These are phyloP conservation scores for Exobasidium cylindrosporum DNA, from an alignment of 1,284 basidiomycete genomes.

Conservation along the genomic window DNA sequence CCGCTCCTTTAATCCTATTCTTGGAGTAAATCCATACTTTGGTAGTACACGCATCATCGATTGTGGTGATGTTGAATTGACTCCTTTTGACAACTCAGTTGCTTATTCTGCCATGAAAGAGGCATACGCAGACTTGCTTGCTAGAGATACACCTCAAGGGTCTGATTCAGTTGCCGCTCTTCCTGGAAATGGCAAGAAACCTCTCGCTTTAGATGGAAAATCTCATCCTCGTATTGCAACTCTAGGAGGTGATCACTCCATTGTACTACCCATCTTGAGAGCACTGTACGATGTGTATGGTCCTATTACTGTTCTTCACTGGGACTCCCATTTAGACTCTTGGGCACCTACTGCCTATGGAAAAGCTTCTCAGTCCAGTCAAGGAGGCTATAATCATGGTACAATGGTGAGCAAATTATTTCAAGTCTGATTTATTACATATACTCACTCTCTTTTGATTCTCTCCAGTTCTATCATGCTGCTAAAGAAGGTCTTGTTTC, in stretches of 20 bases:
- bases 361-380: neutral
- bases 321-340: slow-evolving; percentile 72
- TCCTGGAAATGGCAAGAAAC: no score
- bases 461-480: slow-evolving; percentile 63
- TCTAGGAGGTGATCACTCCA: slow-evolving; percentile 76
- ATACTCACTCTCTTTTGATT: no score
- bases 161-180: no score
- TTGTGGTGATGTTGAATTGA: slow-evolving; percentile 73
- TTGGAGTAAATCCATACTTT: slow-evolving; percentile 67
- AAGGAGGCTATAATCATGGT: slow-evolving; percentile 43
- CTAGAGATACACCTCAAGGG: no score
- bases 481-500: slow-evolving; percentile 69
- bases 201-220: no score
- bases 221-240: slow-evolving; percentile 62
- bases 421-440: no score
- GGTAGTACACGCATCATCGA: slow-evolving; percentile 63
- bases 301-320: slow-evolving; percentile 68
- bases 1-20: slow-evolving; percentile 72
- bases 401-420: no score
- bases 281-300: slow-evolving; percentile 71
- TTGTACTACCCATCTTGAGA: slow-evolving; percentile 70
- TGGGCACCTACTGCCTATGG: slow-evolving; percentile 58
- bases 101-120: slow-evolving; percentile 74
- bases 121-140: slow-evolving; percentile 30
- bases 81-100: slow-evolving; percentile 70